phyloP scores from a whole-genome alignment of 1,284 basidiomycete genomes.

The Austropuccinia psidii region DNA sequence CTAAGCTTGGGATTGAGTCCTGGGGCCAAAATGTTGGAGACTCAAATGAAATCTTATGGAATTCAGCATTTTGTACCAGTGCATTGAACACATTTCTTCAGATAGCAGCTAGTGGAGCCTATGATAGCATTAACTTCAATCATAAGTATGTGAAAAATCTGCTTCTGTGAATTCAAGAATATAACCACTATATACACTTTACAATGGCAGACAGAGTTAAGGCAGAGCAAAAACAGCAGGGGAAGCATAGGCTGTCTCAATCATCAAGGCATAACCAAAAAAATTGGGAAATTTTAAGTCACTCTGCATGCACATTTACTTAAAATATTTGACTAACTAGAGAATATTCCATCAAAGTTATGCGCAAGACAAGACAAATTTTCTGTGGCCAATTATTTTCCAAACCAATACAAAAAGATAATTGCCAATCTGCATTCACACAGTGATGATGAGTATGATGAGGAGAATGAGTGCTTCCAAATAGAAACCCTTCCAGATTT shows the following conservation, averaged over 20 bases:
- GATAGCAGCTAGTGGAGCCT: neutral
- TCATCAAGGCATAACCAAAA: neutral
- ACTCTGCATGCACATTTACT: neutral
- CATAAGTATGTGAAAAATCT: neutral
- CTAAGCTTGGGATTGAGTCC: conserved; percentile 6
- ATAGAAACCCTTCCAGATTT: too few relatives aligned
- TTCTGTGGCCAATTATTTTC: neutral
- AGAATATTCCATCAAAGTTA: neutral
- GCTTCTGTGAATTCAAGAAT: neutral
- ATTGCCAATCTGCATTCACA: neutral
- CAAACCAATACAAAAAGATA: neutral
- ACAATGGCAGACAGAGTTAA: neutral
- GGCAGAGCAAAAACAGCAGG: neutral
- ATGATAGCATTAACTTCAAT: conserved; percentile 4
- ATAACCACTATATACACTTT: conserved; percentile 34
- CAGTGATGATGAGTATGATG: too few relatives aligned
- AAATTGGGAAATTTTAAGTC: conserved; percentile 5
- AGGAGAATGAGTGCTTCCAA: neutral
- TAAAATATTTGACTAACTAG: neutral
- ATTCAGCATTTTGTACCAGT: neutral
- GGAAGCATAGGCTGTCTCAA: too few relatives aligned
- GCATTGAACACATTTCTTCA: conserved; percentile 4
- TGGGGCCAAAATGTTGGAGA: conserved; percentile 24
- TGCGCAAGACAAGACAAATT: neutral
- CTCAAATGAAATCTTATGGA: neutral